These are phyloP conservation scores for Tympanopsis confertula DNA, from an alignment of 2,329 filamentous ascomycete genomes.

Conservation along the genomic window DNA sequence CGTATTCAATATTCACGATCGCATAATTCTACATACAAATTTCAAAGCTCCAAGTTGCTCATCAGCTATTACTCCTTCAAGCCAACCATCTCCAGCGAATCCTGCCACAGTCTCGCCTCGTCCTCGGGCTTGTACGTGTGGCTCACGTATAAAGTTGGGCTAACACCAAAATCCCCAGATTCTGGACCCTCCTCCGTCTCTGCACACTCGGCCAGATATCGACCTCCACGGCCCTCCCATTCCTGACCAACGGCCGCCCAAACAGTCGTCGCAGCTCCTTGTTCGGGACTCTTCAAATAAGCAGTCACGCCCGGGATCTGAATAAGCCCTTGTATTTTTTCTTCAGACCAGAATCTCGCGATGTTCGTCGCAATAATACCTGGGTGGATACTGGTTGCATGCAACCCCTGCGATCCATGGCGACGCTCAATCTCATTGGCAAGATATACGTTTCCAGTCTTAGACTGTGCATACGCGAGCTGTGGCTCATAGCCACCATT, in stretches of 20 bases:
- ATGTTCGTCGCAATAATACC: conserved; percentile 15
- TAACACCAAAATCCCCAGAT: neutral
- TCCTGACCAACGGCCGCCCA: conserved; percentile 19
- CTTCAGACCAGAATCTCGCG: neutral
- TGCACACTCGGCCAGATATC: conserved; percentile 12
- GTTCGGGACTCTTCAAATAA: conserved; percentile 16
- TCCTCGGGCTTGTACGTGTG: neutral
- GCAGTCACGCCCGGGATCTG: conserved; percentile 6
- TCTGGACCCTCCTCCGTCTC: neutral
- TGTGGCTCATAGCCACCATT: conserved; percentile 18
- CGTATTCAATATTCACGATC: no score
- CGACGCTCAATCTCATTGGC: conserved; percentile 32
- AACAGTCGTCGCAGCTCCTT: conserved; percentile 26
- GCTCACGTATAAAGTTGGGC: neutral
- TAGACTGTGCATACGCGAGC: conserved; percentile 27
- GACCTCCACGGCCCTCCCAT: conserved; percentile 17
- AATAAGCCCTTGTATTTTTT: conserved; percentile 3
- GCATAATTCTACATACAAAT: no score
- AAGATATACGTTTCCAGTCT: conserved; percentile 32
- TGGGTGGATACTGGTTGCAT: conserved; percentile 27
- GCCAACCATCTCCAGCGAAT: neutral
- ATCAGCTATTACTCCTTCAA: neutral
- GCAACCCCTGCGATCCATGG: conserved; percentile 24
- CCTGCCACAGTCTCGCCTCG: neutral
- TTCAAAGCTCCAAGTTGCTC: no score